Conservation (phyloP, 108 stramenopile genomes). For the Skeletonema tropicum region DNA sequence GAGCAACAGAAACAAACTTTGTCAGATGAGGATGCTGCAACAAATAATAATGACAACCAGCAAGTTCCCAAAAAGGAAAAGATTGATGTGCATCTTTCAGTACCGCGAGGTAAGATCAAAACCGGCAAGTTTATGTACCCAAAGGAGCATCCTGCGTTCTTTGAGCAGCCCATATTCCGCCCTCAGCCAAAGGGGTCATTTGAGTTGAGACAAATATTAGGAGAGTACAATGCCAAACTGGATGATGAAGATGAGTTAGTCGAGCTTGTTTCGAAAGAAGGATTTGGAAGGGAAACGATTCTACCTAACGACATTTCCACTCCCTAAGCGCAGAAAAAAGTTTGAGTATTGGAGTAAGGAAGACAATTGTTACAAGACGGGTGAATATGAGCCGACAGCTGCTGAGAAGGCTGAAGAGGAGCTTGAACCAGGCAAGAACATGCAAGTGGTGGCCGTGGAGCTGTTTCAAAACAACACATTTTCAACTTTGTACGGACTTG, state of each 20-base stretch:
- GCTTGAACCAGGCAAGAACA: constrained; percentile 43
- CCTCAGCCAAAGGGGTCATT: constrained; percentile 63
- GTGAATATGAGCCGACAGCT: constrained; percentile 48
- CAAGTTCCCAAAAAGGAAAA: constrained; percentile 7
- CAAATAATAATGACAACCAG: neutral
- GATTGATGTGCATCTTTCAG: constrained; percentile 71
- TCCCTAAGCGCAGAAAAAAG: constrained; percentile 55
- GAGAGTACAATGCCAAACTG: constrained; percentile 58
- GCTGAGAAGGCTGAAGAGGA: constrained; percentile 52
- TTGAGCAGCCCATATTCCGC: constrained; percentile 77
- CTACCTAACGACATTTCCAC: constrained; percentile 69
- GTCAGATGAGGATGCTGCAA: constrained; percentile 12
- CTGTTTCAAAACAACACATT: constrained; percentile 84
- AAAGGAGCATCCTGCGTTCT: constrained; percentile 73
- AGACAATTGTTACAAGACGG: constrained; percentile 66
- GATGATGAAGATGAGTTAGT: constrained; percentile 43
- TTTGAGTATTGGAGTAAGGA: constrained; percentile 65
- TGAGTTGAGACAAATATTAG: constrained; percentile 73
- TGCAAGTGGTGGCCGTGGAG: constrained; percentile 68
- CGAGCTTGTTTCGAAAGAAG: constrained; percentile 61
- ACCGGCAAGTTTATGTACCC: constrained; percentile 85
- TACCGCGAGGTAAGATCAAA: constrained; percentile 76
- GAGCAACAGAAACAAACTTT: constrained; percentile 34
- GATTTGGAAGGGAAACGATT: constrained; percentile 76
- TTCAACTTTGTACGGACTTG: constrained; percentile 69